phyloP scores from a whole-genome alignment of 2,329 filamentous ascomycete genomes.

The Apiospora koreana region DNA sequence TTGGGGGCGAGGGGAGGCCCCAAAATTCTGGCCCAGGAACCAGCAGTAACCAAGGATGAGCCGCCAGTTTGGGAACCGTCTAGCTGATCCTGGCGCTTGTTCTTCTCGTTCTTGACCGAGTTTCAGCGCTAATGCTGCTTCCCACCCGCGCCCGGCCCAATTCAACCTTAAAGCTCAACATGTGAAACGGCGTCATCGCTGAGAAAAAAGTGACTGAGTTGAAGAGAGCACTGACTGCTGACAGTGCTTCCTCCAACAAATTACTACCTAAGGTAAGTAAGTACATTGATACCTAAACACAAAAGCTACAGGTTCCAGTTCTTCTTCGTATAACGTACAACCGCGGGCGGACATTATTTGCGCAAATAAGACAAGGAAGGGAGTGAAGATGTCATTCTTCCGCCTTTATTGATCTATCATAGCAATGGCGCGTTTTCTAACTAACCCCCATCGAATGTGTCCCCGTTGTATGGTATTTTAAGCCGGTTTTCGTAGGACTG shows the following conservation, averaged over 20 bases:
- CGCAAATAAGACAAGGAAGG: neutral
- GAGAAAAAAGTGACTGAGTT: neutral
- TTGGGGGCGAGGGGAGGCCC: neutral
- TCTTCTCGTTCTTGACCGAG: neutral
- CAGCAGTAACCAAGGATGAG: neutral
- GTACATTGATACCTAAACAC: no score
- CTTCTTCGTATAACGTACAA: neutral
- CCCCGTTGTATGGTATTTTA: neutral
- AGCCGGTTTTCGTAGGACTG: neutral
- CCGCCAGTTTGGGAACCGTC: slow-evolving; percentile 1
- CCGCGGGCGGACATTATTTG: neutral
- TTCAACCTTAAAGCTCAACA: neutral
- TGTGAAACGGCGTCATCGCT: neutral
- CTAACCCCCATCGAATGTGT: neutral
- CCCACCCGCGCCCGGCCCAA: neutral
- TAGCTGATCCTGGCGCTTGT: neutral
- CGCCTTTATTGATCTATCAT: neutral
- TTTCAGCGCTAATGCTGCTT: slow-evolving; percentile 4
- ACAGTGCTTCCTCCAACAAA: neutral
- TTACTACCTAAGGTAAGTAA: neutral
- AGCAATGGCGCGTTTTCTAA: neutral
- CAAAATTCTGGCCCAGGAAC: neutral
- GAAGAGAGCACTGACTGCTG: neutral
- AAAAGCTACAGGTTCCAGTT: neutral
- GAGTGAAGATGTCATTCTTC: neutral